These are phyloP conservation scores for Lasiosphaeriaceae sp. DNA, from an alignment of 495 filamentous ascomycete species.

Conservation along the genomic window DNA sequence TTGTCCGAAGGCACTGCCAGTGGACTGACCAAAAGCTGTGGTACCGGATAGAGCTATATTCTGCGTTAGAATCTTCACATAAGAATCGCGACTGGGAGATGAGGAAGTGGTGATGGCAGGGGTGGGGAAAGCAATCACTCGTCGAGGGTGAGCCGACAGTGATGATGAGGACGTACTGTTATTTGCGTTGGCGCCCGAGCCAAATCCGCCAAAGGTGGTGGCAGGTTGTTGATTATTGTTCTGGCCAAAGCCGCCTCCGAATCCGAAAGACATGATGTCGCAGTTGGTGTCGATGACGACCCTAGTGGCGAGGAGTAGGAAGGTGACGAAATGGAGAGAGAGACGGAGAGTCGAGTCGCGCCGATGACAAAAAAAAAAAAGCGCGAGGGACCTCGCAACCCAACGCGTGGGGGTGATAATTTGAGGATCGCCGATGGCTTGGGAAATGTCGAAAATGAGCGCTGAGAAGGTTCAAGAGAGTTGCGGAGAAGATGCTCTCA, in stretches of 20 bases:
- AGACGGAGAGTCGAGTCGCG: not conserved
- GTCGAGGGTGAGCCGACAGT: not conserved
- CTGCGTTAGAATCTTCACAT: not conserved
- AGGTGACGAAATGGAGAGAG: not conserved
- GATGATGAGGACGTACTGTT: conserved; percentile 37
- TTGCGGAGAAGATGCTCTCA: not conserved
- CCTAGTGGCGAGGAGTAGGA: not conserved
- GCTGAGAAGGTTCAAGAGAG: conserved; percentile 4
- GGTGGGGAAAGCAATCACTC: too few relatives aligned
- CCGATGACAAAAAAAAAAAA: not conserved
- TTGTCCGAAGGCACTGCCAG: not conserved
- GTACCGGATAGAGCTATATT: not conserved
- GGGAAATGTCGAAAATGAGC: conserved; percentile 2
- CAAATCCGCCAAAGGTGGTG: conserved; percentile 54
- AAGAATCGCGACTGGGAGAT: not conserved
- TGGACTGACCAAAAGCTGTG: conserved; percentile 25
- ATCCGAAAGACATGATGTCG: conserved; percentile 46
- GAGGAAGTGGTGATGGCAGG: not conserved
- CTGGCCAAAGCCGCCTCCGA: conserved; percentile 56
- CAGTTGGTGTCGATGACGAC: conserved; percentile 1
- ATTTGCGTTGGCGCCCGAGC: conserved; percentile 39
- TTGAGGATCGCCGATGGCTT: not conserved
- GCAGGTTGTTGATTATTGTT: conserved; percentile 52
- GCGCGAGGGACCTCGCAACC: not conserved
- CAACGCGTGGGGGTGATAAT: not conserved